Evolutionary conservation across 768 basidiomycete genomes (phyloP).

Genomic region (Lactifluus hygrophoroides): DNA sequence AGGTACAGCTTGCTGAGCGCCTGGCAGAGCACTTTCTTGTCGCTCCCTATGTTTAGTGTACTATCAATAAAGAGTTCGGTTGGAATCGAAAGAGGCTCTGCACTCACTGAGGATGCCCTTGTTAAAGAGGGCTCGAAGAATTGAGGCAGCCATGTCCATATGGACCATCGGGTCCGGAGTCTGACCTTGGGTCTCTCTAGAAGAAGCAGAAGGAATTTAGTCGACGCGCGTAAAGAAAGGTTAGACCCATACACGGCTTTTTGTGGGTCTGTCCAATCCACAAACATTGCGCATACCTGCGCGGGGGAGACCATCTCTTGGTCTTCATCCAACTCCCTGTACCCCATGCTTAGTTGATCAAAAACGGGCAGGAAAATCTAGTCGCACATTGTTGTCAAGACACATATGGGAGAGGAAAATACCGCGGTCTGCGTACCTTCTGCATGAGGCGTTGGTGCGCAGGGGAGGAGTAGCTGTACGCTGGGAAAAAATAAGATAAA

Average conservation of each 20-base stretch:
- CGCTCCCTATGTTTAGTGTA: conserved; percentile 30
- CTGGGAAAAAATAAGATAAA: conserved; percentile 77
- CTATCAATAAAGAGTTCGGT: neutral
- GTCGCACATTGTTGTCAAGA: neutral
- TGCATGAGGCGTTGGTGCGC: conserved; percentile 68
- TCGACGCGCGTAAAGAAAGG: neutral
- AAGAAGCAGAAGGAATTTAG: neutral
- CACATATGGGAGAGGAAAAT: neutral
- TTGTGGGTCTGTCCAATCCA: conserved; percentile 84
- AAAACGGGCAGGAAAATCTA: conserved; percentile 70
- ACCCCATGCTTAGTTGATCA: conserved; percentile 46
- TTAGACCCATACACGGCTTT: conserved; percentile 49
- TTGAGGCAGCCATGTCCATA: conserved; percentile 45
- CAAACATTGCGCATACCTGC: conserved; percentile 70
- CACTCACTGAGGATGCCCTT: conserved; percentile 46
- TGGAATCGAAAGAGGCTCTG: too few species aligned
- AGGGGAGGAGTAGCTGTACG: conserved; percentile 75
- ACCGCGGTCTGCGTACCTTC: conserved; percentile 38
- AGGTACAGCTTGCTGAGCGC: conserved; percentile 47
- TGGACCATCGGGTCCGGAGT: conserved; percentile 38
- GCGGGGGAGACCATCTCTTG: conserved; percentile 64
- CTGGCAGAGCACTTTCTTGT: conserved; percentile 41
- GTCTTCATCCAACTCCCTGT: conserved; percentile 59
- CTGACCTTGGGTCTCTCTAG: conserved; percentile 36
- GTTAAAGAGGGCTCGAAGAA: conserved; percentile 42